Base-by-base conservation (phyloP, 495 filamentous ascomycete genomes). In the Penicillium angulare region DNA sequence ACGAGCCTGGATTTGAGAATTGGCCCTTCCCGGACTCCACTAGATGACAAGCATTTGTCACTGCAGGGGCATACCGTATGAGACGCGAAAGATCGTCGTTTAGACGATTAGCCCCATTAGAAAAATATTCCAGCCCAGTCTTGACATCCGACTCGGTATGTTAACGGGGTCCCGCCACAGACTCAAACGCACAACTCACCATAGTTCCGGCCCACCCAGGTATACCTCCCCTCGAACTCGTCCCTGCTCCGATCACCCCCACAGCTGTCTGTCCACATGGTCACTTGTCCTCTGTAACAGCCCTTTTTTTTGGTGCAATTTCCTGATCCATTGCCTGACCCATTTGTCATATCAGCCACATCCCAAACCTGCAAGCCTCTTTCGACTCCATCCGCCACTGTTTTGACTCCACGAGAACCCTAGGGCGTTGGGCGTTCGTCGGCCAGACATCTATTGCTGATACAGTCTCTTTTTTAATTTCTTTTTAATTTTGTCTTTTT, bases 11-110 rank as follows among this genome's bases (percentile, higher is more conserved):
- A 9, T 34, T 33, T 31, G 26, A 22, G n/a, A 27, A n/a, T 15
- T 43, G n/a, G 39, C 40, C 40, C 40, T 29, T 43, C 17, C 16
- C 21, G 6, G 8, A 16, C 22, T 48, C 45, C 45, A 48, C 33
- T 38, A n/a, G 31, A 48, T 26, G 45, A 48, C 31, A 48, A 38
- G 45, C 45, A 48, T 48, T 38, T 39, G 32, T 35, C n/a, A 48
- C 45, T 38, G 27, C 45, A 44, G 41, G 27, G 41, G 23, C 24
- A 32, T 39, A 15, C n/a, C n/a, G 24, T 18, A 9, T 12, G 6
- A 23, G 18, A 23, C 27, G 27, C 24, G 12, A 31, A 44, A 32
- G 42, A 44, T 46, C 43, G 43, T 23, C 29, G 26, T 23, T 26
- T 34, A 26, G 20, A 12, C 43, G 29, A 23, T n/a, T 32, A 22